Base-by-base conservation (phyloP, 2,329 filamentous ascomycete species). In the Mycocentrospora acerina region DNA sequence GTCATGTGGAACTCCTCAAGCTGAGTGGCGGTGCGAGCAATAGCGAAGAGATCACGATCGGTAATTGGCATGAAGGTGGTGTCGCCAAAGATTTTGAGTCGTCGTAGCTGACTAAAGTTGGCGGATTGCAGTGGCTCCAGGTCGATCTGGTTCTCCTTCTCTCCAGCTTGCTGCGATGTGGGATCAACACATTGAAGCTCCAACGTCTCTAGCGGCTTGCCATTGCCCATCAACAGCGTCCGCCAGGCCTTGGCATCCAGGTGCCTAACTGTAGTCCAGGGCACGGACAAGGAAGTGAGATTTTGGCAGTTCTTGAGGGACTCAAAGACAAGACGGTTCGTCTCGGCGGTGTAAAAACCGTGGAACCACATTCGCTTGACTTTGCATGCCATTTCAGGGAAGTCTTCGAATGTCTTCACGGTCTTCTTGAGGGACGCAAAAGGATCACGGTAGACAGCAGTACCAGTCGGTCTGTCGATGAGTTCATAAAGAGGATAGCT, bases 331-430 rank as follows among this genome's bases (percentile, higher is more conserved):
- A 74, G 64, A 19, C 66, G 64, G 51, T 76, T 73, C 4, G 74
- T 77, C 46, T 77, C 70, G 31, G 71, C 67, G 6, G 70, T 70
- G 59, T 78, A 73, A 57, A 78, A 77, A 33, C 75, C 76, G 40
- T 78, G 72, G 57, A 79, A 77, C 74, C 75, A 78, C 52, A 79
- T 67, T 30, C 75, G 72, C 38, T 70, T 72, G 38, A 78, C 74
- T 51, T 75, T 69, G 15, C 65, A 61, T 3, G 74, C 74, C 8
- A 77, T 62, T 19, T 66, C 57, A 2, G 75, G 71, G 33, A 69
- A 71, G 26, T 67, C 51, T 24, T 62, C 58, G 53, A 78, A 73
- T 16, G 77, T 69, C 24, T 62, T 58, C 14, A 71, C 68, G 4
- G 75, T 77, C 25, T 70, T 63, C 57, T 69, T 71, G 35, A 79